Conservation (phyloP, 1,284 basidiomycete species). For the Xerocomus nothofagi region DNA sequence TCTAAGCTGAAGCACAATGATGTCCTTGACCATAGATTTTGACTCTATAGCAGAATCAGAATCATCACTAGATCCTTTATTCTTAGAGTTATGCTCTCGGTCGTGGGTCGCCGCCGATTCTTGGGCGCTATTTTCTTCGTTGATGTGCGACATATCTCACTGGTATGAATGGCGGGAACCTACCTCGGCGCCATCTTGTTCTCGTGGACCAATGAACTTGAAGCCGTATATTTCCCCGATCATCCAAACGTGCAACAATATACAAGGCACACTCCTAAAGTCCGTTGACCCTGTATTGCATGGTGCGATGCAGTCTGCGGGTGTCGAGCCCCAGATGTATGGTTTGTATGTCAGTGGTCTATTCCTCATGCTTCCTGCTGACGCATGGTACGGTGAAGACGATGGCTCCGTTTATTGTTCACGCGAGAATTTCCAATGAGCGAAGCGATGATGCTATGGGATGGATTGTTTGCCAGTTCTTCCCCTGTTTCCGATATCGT, state of each 20-base stretch:
- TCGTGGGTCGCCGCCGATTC: conserved; percentile 80
- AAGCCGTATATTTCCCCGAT: conserved; percentile 79
- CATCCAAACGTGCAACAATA: conserved; percentile 73
- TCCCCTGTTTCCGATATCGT: conserved; percentile 69
- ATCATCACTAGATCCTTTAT: conserved; percentile 33
- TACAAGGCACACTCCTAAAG: conserved; percentile 73
- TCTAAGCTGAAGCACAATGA: conserved; percentile 30
- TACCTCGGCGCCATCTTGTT: conserved; percentile 39
- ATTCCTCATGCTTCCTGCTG: conserved; percentile 10
- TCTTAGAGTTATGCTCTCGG: conserved; percentile 63
- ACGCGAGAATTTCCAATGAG: conserved; percentile 82
- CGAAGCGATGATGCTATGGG: conserved; percentile 84
- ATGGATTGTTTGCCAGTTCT: conserved; percentile 82
- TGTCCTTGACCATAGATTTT: conserved; percentile 48
- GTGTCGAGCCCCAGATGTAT: conserved; percentile 92
- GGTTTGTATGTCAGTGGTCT: conserved; percentile 63
- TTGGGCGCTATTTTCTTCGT: conserved; percentile 72
- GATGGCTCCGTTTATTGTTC: conserved; percentile 89
- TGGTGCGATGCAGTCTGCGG: conserved; percentile 70
- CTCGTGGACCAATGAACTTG: conserved; percentile 47
- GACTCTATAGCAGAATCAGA: conserved; percentile 63
- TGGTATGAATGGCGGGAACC: conserved; percentile 91
- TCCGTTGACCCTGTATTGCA: conserved; percentile 83
- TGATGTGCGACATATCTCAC: conserved; percentile 75
- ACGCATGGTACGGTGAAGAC: conserved; percentile 46